Evolutionary conservation across 2,329 filamentous ascomycete species (phyloP), one percentile per base, ranked within the genome.

Genomic region (Colletotrichum spinosum): DNA sequence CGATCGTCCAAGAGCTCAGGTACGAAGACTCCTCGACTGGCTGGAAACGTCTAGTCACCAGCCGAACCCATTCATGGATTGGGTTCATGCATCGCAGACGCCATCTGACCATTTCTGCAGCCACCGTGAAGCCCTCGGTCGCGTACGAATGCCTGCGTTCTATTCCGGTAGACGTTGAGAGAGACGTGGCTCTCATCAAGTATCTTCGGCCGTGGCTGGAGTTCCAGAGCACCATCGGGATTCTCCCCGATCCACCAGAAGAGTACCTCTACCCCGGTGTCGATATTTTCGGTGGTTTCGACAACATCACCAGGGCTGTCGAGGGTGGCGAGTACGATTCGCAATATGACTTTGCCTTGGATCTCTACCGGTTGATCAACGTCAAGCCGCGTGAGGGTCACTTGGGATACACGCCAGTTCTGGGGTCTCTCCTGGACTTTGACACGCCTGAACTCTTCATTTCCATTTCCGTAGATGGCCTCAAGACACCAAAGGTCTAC

Each of bases 211-310:
- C 71, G 6, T 70, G 58, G 37, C 25, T 70, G 6, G 58, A 68
- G 49, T 70, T 56, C n/a, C 70, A 72, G 45, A 68, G 67, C 53
- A 71, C 70, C 2, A 12, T 71, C 34, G 58, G 64, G 8, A 64
- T 70, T 15, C 67, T 72, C 6, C 55, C 57, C 15, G 52, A 55
- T 5, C 69, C 70, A 1, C 69, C 70, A 3, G 55, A 60, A 4
- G 68, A 61, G 34, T 72, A 72, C 49, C 57, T 72, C n/a, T 66
- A 67, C 15, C 66, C 68, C 0, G 69, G 67, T 5, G 69, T 72
- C 33, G 69, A 72, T 33, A 60, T 72, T 11, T 58, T 70, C 11
- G 69, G 55, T 7, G 70, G 70, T 6, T 35, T 72, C 10, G 25
- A 65, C 8, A 67, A 69, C 11, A 71, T 72, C 51, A 58, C 62